phyloP scores from a whole-genome alignment of 1,284 basidiomycete genomes.

The Marasmius sp. region DNA sequence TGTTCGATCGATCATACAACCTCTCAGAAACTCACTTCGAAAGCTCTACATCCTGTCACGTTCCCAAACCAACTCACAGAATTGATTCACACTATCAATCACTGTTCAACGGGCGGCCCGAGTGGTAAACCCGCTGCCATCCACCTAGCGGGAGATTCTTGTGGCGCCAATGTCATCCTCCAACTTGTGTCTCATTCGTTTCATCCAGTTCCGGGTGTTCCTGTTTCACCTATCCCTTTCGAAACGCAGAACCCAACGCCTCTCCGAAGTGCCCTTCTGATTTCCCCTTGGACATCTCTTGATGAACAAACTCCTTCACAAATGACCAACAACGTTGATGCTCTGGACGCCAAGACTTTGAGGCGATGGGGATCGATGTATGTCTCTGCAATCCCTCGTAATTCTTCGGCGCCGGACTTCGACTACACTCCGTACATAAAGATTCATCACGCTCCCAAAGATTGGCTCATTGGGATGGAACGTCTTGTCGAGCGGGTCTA shows the following conservation, averaged over 20 bases:
- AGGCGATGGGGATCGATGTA: constrained; percentile 1
- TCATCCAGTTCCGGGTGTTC: constrained; percentile 4
- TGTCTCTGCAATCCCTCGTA: constrained; percentile 1
- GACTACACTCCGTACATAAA: background rate
- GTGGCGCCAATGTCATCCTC: constrained; percentile 11
- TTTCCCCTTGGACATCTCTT: constrained; percentile 9
- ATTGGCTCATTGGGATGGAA: constrained; percentile 4
- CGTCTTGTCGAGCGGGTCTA: background rate
- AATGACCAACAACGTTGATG: constrained; percentile 1
- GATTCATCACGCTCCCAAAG: background rate
- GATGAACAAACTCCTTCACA: constrained; percentile 3
- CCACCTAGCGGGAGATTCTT: constrained; percentile 14
- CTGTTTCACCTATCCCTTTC: background rate
- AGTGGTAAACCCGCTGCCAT: background rate
- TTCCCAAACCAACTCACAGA: constrained; percentile 12
- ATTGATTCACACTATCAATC: background rate
- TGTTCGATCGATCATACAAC: too few species aligned
- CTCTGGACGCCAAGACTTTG: background rate
- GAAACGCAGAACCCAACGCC: background rate
- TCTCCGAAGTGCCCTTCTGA: constrained; percentile 1
- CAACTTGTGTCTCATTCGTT: constrained; percentile 10
- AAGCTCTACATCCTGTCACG: constrained; percentile 5
- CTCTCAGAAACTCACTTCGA: too few species aligned
- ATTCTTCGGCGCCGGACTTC: background rate
- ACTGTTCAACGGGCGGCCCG: constrained; percentile 1